These are phyloP conservation scores for Tetracladium maxilliforme DNA, from an alignment of 2,329 filamentous ascomycete genomes.

Conservation along the genomic window DNA sequence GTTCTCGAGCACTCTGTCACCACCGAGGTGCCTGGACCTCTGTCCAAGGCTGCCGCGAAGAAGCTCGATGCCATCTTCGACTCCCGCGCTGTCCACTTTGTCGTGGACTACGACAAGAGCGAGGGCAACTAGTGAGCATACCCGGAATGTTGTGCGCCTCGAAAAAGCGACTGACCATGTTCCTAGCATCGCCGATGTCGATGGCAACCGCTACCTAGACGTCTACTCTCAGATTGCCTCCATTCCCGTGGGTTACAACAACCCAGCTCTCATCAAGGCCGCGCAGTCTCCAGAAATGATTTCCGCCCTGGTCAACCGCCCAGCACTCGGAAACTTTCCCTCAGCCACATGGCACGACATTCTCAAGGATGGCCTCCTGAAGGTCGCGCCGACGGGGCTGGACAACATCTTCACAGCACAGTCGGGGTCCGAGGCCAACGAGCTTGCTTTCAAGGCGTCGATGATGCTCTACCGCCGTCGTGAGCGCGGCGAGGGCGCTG, in stretches of 20 bases:
- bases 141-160: slow-evolving; percentile 27
- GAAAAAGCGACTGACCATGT: slow-evolving; percentile 4
- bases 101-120: slow-evolving; percentile 36
- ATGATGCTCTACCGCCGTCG: slow-evolving; percentile 69
- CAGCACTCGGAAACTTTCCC: slow-evolving; percentile 70
- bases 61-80: slow-evolving; percentile 33
- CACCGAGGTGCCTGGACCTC: slow-evolving; percentile 21
- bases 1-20: too few relatives aligned
- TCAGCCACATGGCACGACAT: slow-evolving; percentile 60
- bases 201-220: slow-evolving; percentile 1
- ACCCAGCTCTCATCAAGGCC: slow-evolving; percentile 49
- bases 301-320: slow-evolving; percentile 61
- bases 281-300: slow-evolving; percentile 59
- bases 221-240: slow-evolving; percentile 72
- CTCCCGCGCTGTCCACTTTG: slow-evolving; percentile 33
- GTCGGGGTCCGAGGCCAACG: slow-evolving; percentile 71
- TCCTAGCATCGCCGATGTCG: not conserved
- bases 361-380: slow-evolving; percentile 55
- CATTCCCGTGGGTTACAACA: slow-evolving; percentile 75
- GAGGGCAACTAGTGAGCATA: slow-evolving; percentile 36
- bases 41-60: slow-evolving; percentile 18
- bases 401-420: slow-evolving; percentile 71
- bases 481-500: slow-evolving; percentile 50
- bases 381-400: slow-evolving; percentile 58
- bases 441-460: slow-evolving; percentile 73